Evolutionary conservation across 768 basidiomycete genomes (phyloP), one percentile per base, ranked within the genome.

Genomic region (Gloeostereum incarnatum): DNA sequence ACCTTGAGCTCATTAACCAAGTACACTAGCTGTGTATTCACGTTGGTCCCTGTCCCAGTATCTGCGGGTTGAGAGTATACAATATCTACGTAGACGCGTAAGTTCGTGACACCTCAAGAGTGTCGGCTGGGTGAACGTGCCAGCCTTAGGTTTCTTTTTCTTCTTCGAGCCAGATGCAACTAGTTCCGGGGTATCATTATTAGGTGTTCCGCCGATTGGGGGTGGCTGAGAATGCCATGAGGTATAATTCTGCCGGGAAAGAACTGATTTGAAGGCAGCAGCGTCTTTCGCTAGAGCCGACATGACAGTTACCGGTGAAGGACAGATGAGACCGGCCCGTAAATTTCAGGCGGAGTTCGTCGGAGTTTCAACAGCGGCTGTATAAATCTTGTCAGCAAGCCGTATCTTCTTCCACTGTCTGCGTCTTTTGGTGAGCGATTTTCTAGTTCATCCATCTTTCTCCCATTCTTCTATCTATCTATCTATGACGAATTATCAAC

Each of bases 1-100:
- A 84, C 85, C 66, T 86, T 92, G 43, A 93, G 72, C 57, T 81
- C 71, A 46, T 78, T 78, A 18, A 93, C 78, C 5, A 83, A 83
- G 52, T 88, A 89, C 2, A 90, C 78, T 21, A 93, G 68, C 56
- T 91, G 88, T 0, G 90, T 93, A 49, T 88, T 88, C 42, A 85
- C 68, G 64, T 93, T 86, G 37, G 61, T 71, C 7, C 87, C 87
- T 11, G 78, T 75, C 4, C 84, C 84, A 1, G 82, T 87, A 52
- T 90, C 79, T n/a, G 81, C 80, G 11, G 90, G 87, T 56, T 92
- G 89, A 9, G 89, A 87, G 55, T 80, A 88, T 11, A 87, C 83
- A 47, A 86, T 64, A 61, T 75, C 85, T 85, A 51, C 29, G 9
- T 23, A 36, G 33, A 32, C 14, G 31, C 14, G 20, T 24, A 30